Evolutionary conservation across 306 rosid species (phyloP).

Genomic region (Benincasa hispida): DNA sequence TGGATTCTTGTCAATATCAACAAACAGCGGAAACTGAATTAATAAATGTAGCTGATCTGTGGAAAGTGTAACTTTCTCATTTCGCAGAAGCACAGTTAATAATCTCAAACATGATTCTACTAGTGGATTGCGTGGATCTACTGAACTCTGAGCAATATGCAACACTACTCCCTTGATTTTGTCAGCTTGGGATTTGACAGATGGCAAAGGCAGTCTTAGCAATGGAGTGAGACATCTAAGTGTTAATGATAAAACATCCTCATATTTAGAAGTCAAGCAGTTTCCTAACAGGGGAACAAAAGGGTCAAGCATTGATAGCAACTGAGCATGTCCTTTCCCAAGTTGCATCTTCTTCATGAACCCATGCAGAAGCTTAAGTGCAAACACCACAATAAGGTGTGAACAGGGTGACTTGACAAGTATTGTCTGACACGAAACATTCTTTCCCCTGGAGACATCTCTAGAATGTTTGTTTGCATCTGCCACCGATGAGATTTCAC

Average conservation of each 20-base stretch:
- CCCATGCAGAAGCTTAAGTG: slow-evolving; percentile 62
- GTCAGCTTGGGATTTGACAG: slow-evolving; percentile 61
- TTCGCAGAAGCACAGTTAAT: slow-evolving; percentile 63
- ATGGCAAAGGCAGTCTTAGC: slow-evolving; percentile 63
- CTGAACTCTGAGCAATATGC: slow-evolving; percentile 51
- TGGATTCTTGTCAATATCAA: slow-evolving; percentile 61
- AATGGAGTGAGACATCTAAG: slow-evolving; percentile 65
- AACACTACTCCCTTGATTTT: slow-evolving; percentile 51
- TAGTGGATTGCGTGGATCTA: slow-evolving; percentile 50
- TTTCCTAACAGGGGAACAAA: slow-evolving; percentile 46
- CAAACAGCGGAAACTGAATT: slow-evolving; percentile 69
- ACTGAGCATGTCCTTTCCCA: slow-evolving; percentile 25
- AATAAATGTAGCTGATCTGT: slow-evolving; percentile 50
- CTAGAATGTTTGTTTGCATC: slow-evolving; percentile 16
- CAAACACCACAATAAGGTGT: slow-evolving; percentile 70
- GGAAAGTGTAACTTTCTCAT: slow-evolving; percentile 54
- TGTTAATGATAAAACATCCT: slow-evolving; percentile 69
- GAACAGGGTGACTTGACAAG: slow-evolving; percentile 47
- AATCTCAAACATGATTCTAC: slow-evolving; percentile 70
- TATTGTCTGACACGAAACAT: slow-evolving; percentile 25
- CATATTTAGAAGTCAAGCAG: slow-evolving; percentile 66
- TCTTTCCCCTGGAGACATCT: slow-evolving; percentile 21
- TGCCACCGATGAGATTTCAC: slow-evolving; percentile 17
- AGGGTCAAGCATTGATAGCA: slow-evolving; percentile 63
- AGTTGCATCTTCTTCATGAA: slow-evolving; percentile 45